These are phyloP conservation scores for Talaromyces sp. DNA, from an alignment of 2,329 filamentous ascomycete genomes.

Conservation along the genomic window DNA sequence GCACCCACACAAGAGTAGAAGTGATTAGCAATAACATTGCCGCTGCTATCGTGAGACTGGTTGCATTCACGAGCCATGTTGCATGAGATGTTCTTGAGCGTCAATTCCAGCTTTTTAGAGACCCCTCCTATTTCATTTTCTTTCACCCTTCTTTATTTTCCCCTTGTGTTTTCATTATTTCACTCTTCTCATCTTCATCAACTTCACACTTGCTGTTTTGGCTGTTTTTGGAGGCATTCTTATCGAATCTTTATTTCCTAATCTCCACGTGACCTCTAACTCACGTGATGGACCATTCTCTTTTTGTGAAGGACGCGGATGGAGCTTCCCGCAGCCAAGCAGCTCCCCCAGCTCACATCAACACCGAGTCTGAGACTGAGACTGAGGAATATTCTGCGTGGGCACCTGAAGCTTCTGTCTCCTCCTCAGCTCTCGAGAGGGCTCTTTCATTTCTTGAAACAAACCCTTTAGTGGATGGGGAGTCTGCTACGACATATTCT, in stretches of 20 bases:
- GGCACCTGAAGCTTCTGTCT: not conserved
- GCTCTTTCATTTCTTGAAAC: not conserved
- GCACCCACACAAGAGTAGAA: not conserved
- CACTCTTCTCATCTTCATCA: not conserved
- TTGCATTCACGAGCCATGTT: not conserved
- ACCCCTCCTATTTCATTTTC: not conserved
- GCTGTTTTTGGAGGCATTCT: not conserved
- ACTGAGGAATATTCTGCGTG: not conserved
- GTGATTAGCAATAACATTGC: not conserved
- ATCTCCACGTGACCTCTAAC: not conserved
- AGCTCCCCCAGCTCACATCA: not conserved
- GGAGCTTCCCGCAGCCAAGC: conserved; percentile 4
- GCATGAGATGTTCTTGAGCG: not conserved
- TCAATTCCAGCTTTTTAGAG: too few relatives aligned
- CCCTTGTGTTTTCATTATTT: not conserved
- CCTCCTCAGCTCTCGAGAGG: not conserved
- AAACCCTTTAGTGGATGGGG: not conserved
- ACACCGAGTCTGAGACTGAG: not conserved
- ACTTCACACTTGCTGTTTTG: not conserved
- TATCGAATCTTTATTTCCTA: not conserved
- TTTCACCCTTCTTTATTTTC: not conserved
- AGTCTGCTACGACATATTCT: not conserved
- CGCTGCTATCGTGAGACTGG: not conserved
- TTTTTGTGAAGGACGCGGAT: not conserved
- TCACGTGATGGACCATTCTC: not conserved